Base-by-base conservation (phyloP, 495 filamentous ascomycete genomes). In the Aspergillus incahuasiensis region DNA sequence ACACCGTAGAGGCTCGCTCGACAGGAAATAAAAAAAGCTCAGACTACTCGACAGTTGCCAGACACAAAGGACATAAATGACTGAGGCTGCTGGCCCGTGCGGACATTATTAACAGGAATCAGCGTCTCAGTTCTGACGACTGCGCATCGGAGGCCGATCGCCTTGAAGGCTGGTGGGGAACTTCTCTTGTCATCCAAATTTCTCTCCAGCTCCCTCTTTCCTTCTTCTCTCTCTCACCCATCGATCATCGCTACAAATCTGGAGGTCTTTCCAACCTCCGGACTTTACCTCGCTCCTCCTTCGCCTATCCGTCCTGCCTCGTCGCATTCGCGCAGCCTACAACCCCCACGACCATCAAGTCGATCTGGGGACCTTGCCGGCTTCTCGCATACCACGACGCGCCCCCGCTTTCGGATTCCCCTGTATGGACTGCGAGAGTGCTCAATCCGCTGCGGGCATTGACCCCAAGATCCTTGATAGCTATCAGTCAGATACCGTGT, bases 381-480 rank as follows among this genome's bases (percentile, higher is more conserved):
- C 55, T 58, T 50, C 28, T 34, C 55, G 38, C 54, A 60, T 42
- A 50, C 54, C 47, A 56, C 45, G 28, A 30, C 44, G 30, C 47
- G 25, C 39, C 43, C 49, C 24, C 52, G 46, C 38, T 42, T 39
- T 46, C 34, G 24, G 13, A 50, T 3, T 60, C 67, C 58, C 67
- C 73, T 75, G 73, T 67, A 77, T 77, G 74, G 74, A 77, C 73
- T 66, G 66, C 63, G 69, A 66, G 71, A 73, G 62, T 60, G 61
- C 68, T 62, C 67, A 63, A 40, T 69, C 69, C 48, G 68, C 69
- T 70, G 68, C 73, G 73, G 73, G 73, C 67, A 73, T 77, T 43
- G 73, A 77, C 73, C 73, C 74, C 69, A 77, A 75, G 64, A 75
- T 76, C 45, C 67, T 77, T 43, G 71, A 74, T 60, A 70, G 71